Evolutionary conservation across 2,329 filamentous ascomycete species (phyloP).

Genomic region (Cladorrhinum sp.): DNA sequence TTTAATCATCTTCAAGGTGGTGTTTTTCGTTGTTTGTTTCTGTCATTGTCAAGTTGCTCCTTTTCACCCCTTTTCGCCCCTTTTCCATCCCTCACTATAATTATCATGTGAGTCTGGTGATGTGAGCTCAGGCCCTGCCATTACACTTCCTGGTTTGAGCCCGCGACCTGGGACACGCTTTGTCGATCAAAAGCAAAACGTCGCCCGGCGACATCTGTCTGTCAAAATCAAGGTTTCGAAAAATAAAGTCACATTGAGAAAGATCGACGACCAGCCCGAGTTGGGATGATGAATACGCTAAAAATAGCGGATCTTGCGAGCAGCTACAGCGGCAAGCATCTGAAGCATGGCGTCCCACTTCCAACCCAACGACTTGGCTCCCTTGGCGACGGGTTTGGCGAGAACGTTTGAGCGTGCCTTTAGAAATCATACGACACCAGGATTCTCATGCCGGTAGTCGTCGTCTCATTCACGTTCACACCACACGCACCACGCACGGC

Average conservation of each 20-base stretch:
- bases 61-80: background rate
- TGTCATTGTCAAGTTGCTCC: background rate
- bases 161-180: background rate
- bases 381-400: background rate
- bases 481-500: background rate
- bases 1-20: background rate
- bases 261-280: background rate
- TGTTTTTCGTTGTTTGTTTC: background rate
- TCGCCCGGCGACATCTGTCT: background rate
- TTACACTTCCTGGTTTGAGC: background rate
- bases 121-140: background rate
- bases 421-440: constrained; percentile 1
- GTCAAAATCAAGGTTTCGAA: background rate
- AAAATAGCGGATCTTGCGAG: background rate
- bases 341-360: background rate
- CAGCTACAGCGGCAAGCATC: background rate
- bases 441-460: background rate
- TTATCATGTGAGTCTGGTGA: background rate
- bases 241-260: background rate
- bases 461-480: background rate
- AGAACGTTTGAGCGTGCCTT: background rate
- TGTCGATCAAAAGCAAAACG: too few species aligned
- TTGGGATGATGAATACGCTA: background rate
- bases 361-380: background rate
- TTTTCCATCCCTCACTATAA: background rate